phyloP scores from a whole-genome alignment of 495 filamentous ascomycete species.

The Ramalina peruviana region DNA sequence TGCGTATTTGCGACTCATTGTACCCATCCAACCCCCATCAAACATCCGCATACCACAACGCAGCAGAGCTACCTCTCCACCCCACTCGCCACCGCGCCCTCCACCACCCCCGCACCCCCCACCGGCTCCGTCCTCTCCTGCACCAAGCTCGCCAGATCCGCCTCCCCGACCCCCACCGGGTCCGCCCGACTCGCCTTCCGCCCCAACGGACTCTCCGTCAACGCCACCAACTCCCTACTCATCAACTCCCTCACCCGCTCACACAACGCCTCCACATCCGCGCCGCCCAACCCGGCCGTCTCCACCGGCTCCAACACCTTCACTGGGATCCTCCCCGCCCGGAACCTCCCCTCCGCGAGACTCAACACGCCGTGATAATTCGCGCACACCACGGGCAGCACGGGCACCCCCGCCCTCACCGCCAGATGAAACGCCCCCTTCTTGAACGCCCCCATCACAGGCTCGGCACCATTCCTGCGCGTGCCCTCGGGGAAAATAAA shows the following conservation, averaged over 20 bases:
- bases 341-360: slow-evolving; percentile 53
- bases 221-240: slow-evolving; percentile 54
- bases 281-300: slow-evolving; percentile 60
- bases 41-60: no score
- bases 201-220: slow-evolving; percentile 32
- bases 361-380: slow-evolving; percentile 82
- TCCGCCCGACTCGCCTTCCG: slow-evolving; percentile 5
- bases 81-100: not conserved
- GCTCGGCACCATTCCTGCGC: slow-evolving; percentile 69
- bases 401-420: slow-evolving; percentile 81
- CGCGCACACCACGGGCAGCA: slow-evolving; percentile 48
- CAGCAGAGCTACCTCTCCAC: not conserved
- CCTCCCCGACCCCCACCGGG: not conserved
- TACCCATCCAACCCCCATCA: no score
- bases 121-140: not conserved
- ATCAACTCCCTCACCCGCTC: slow-evolving; percentile 59
- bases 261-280: slow-evolving; percentile 73
- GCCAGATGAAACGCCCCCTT: slow-evolving; percentile 97
- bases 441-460: slow-evolving; percentile 80
- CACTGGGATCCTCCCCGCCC: slow-evolving; percentile 59
- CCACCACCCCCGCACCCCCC: not conserved
- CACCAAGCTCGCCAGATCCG: slow-evolving; percentile 4
- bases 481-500: slow-evolving; percentile 95
- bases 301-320: slow-evolving; percentile 67
- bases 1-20: no score